Base-by-base conservation (phyloP, 345 rosid species). In the Rubroshorea leprosula region DNA sequence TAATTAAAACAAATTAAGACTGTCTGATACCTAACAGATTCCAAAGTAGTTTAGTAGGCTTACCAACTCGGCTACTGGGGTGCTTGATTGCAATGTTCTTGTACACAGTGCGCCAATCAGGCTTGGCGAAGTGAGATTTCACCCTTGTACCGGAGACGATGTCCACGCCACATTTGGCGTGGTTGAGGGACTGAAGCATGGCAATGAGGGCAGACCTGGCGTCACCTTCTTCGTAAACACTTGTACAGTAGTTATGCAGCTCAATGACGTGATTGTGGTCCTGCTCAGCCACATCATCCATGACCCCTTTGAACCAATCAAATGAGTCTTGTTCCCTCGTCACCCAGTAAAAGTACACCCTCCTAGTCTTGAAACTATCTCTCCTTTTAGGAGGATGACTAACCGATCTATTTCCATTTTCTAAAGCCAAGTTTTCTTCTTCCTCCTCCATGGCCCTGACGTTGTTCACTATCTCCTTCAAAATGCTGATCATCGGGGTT, bases 401-500 rank as follows among this genome's bases (percentile, higher is more conserved):
- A 13, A 20, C 38, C 4, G 9, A 41, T 25, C 73, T 46, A 44
- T 55, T 65, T 5, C 81, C 86, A 26, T 54, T 69, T 63, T 87
- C 96, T 55, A 80, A 9, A 12, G 61, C 60, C 4, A 8, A 27
- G 22, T 31, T 31, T 24, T 50, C 69, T 24, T 75, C 86, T 51
- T 81, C 80, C 13, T 64, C 84, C 3, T 64, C 77, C 54, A 22
- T 48, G 51, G 82, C 79, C 50, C 57, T 85, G 8, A 88, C 73
- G 80, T 85, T 84, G 72, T 56, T 79, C 21, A 80, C 86, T 47
- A 88, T 83, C 79, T 88, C 96, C 72, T 85, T 85, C 1, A 88
- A 74, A 23, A 88, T 85, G 76, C 96, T 88, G 51, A 88, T 88
- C 92, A 88, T 85, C 4, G 96, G 96, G 5, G 96, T 88, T 18